These are phyloP conservation scores for Vicia faba DNA, from an alignment of 306 rosid species.

Conservation along the genomic window DNA sequence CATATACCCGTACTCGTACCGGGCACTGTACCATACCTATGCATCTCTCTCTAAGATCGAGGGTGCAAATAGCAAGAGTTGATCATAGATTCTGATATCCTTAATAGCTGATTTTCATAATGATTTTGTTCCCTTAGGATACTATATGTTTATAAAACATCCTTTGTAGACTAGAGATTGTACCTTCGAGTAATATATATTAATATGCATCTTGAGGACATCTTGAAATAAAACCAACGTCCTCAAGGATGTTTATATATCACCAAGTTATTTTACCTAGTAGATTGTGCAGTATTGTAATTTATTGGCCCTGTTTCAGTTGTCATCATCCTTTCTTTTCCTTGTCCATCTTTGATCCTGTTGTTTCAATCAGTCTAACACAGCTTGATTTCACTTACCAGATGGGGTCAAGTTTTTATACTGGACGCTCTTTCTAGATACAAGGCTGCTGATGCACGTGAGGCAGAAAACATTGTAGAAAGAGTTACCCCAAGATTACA, in stretches of 20 bases:
- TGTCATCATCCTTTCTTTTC: conserved; percentile 15
- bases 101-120: conserved; percentile 22
- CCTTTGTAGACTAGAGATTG: not conserved
- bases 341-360: conserved; percentile 3
- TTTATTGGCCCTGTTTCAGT: conserved; percentile 20
- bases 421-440: conserved; percentile 96
- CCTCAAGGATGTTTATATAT: too few species aligned
- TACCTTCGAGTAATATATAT: conserved; percentile 6
- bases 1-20: too few species aligned
- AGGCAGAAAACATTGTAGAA: conserved; percentile 97
- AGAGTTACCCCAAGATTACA: conserved; percentile 97
- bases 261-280: too few species aligned
- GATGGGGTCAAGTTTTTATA: conserved; percentile 99
- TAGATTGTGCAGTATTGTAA: conserved; percentile 5
- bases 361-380: conserved; percentile 35
- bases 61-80: conserved; percentile 1
- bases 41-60: not conserved
- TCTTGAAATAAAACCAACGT: not conserved
- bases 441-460: conserved; percentile 97
- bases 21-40: too few species aligned
- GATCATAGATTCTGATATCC: conserved; percentile 24
- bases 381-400: conserved; percentile 39
- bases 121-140: conserved; percentile 19
- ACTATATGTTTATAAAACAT: conserved; percentile 12
- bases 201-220: conserved; percentile 6